These are phyloP conservation scores for Fusarium nematophilum DNA, from an alignment of 2,329 filamentous ascomycete genomes.

Conservation along the genomic window DNA sequence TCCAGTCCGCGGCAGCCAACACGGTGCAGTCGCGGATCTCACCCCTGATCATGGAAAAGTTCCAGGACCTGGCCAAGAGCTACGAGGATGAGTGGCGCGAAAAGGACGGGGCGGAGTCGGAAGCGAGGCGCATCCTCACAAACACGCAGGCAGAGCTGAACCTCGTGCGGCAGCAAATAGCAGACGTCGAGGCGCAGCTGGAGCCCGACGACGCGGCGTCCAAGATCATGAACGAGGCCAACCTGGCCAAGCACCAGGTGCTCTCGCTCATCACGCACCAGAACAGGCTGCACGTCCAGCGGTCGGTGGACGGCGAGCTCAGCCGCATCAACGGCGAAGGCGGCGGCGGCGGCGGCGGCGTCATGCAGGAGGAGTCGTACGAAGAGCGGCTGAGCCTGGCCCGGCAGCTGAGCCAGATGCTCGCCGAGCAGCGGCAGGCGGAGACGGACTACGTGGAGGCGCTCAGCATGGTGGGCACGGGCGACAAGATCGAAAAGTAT, in stretches of 20 bases:
- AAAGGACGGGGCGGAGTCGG: constrained; percentile 76
- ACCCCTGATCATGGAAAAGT: constrained; percentile 76
- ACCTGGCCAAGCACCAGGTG: constrained; percentile 59
- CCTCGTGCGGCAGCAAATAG: constrained; percentile 67
- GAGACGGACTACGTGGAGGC: constrained; percentile 77
- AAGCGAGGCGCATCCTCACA: constrained; percentile 72
- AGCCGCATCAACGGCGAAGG: constrained; percentile 62
- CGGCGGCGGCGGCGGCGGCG: constrained; percentile 4
- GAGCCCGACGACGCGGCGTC: constrained; percentile 66
- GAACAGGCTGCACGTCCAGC: constrained; percentile 63
- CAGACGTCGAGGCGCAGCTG: constrained; percentile 65
- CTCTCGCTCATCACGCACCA: constrained; percentile 63
- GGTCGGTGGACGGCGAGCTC: constrained; percentile 63
- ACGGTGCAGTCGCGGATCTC: constrained; percentile 77
- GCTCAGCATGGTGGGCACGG: constrained; percentile 74
- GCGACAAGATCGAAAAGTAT: constrained; percentile 80
- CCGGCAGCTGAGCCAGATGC: constrained; percentile 65
- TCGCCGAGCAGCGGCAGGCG: constrained; percentile 69
- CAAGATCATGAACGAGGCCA: constrained; percentile 64
- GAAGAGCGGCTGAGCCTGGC: constrained; percentile 69
- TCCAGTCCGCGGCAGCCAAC: constrained; percentile 74
- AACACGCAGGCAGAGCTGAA: constrained; percentile 77
- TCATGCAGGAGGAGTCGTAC: constrained; percentile 56
- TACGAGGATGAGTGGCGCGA: constrained; percentile 82
- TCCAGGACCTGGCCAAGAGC: constrained; percentile 74